Conservation (phyloP, 495 filamentous ascomycete genomes). For the Talaromyces nanjingensis region DNA sequence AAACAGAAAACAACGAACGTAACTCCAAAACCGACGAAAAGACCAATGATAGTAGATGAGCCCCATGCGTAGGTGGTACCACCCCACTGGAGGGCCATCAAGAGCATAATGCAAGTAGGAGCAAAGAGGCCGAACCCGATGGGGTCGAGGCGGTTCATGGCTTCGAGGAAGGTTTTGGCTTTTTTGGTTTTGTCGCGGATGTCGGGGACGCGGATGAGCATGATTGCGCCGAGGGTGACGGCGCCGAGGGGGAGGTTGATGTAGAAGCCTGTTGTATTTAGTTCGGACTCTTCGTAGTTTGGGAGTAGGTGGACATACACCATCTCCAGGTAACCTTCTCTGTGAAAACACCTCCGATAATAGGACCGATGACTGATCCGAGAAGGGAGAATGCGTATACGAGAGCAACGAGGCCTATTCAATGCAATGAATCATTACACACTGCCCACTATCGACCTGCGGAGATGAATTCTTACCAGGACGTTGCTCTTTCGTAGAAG, state of each 20-base stretch:
- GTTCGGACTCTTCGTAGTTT: not conserved
- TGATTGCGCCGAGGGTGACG: conserved; percentile 17
- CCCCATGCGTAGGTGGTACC: conserved; percentile 19
- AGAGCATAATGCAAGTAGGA: conserved; percentile 28
- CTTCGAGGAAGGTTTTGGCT: conserved; percentile 14
- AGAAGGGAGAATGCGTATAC: conserved; percentile 8
- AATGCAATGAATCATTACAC: no score
- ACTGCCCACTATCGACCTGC: no score
- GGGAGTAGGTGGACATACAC: conserved; percentile 17
- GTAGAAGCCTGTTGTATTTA: conserved; percentile 32
- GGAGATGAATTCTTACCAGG: no score
- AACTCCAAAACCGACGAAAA: conserved; percentile 18
- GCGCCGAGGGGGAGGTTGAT: conserved; percentile 48
- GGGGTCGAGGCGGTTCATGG: conserved; percentile 27
- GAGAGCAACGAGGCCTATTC: conserved; percentile 6
- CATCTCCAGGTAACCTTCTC: conserved; percentile 36
- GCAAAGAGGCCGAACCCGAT: conserved; percentile 31
- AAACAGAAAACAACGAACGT: conserved; percentile 22
- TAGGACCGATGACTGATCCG: conserved; percentile 28
- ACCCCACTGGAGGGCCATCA: conserved; percentile 23
- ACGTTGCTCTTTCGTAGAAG: not conserved
- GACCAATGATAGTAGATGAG: conserved; percentile 17
- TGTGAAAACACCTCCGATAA: conserved; percentile 48
- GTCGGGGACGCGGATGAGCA: conserved; percentile 36
- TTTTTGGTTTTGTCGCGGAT: conserved; percentile 25